Percentiles rank a stretch among this genome's conserved stretches.
phyloP scores from a whole-genome alignment of 2,329 filamentous ascomycete genomes.

The Dryadomyces quercus-mongolicae region DNA sequence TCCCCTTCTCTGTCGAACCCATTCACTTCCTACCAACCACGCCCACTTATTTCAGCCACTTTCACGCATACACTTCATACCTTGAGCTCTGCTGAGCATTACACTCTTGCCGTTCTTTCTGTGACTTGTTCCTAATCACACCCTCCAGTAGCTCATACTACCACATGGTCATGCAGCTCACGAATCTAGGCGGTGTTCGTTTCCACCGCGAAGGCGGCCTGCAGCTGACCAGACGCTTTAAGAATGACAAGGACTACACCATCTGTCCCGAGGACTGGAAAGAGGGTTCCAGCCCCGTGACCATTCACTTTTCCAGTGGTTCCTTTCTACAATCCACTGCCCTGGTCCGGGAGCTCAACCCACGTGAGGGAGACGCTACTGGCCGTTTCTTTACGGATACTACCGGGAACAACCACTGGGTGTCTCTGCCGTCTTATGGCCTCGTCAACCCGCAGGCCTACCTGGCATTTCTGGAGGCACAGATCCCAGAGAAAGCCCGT shows the following conservation, averaged over 20 bases:
- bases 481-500: not conserved
- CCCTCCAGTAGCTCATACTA: too few species aligned
- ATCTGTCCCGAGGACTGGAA: slow-evolving; percentile 8
- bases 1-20: too few species aligned
- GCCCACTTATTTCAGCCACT: too few species aligned
- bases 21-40: too few species aligned
- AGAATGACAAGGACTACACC: slow-evolving; percentile 2
- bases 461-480: not conserved
- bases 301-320: slow-evolving; percentile 8
- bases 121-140: too few species aligned
- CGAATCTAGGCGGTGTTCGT: not conserved
- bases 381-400: slow-evolving; percentile 10
- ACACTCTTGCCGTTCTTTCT: too few species aligned
- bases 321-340: not conserved
- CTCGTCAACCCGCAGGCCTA: slow-evolving; percentile 5
- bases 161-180: slow-evolving; percentile 6
- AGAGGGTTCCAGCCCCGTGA: not conserved
- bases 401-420: slow-evolving; percentile 6
- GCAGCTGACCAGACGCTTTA: slow-evolving; percentile 9
- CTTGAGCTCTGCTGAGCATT: too few species aligned
- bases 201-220: slow-evolving; percentile 12
- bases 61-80: too few species aligned
- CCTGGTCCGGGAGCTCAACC: slow-evolving; percentile 6
- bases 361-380: slow-evolving; percentile 7
- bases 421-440: slow-evolving; percentile 8